phyloP scores from a whole-genome alignment of 345 rosid species.

The Acer saccharum region DNA sequence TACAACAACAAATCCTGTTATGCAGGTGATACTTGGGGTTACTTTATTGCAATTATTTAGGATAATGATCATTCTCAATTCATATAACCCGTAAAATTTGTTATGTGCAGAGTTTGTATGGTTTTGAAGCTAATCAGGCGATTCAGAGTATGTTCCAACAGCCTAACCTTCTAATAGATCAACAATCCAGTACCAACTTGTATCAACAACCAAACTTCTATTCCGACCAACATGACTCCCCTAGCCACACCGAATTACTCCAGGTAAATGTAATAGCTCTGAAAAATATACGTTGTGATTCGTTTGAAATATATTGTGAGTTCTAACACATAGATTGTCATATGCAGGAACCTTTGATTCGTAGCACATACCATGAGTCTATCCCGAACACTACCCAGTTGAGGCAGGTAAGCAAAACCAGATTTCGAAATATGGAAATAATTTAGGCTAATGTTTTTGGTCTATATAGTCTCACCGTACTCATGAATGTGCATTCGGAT shows the following conservation, averaged over 20 bases:
- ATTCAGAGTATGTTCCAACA: constrained; percentile 26
- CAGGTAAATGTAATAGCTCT: constrained; percentile 20
- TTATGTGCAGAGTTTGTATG: constrained; percentile 28
- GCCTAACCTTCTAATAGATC: constrained; percentile 29
- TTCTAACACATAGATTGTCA: background rate
- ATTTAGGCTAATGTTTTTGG: background rate
- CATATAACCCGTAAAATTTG: background rate
- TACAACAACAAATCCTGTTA: constrained; percentile 19
- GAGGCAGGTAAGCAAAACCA: constrained; percentile 25
- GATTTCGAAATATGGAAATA: background rate
- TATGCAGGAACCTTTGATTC: constrained; percentile 27
- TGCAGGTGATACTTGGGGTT: constrained; percentile 29
- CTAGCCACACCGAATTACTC: constrained; percentile 26
- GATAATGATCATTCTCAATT: background rate
- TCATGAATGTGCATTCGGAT: constrained; percentile 1
- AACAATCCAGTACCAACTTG: constrained; percentile 26
- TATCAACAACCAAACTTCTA: constrained; percentile 31
- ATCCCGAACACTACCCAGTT: constrained; percentile 13
- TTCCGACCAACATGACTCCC: constrained; percentile 25
- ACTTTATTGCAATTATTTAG: background rate
- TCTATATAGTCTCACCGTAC: background rate
- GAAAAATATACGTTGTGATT: background rate
- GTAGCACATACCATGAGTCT: constrained; percentile 14
- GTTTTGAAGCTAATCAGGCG: constrained; percentile 31
- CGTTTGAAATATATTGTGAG: background rate